Conservation (phyloP, 163 green algal species). For the Scenedesmus sp. region DNA sequence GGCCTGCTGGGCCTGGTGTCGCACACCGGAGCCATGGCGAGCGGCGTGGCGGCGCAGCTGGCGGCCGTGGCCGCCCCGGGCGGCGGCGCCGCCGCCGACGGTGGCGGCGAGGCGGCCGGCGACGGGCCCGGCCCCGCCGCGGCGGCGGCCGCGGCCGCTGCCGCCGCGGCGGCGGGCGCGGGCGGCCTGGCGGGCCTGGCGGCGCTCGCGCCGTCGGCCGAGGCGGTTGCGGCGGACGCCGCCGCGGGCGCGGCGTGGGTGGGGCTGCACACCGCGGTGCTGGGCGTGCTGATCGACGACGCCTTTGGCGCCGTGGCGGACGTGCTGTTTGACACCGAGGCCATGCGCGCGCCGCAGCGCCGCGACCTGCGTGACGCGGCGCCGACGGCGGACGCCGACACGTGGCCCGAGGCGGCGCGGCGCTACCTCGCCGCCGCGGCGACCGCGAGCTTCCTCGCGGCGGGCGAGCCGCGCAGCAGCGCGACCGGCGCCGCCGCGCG, state of each 20-base stretch:
- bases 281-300: conserved; percentile 30
- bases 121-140: conserved; percentile 17
- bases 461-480: conserved; percentile 23
- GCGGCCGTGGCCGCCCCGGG: not conserved
- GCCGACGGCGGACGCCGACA: conserved; percentile 43
- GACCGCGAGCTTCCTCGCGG: conserved; percentile 45
- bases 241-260: conserved; percentile 14
- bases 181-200: too few relatives aligned
- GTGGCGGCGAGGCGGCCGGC: not conserved
- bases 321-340: conserved; percentile 9
- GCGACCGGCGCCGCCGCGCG: conserved; percentile 29
- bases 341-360: conserved; percentile 24
- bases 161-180: conserved; percentile 16
- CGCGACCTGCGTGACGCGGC: not conserved
- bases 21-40: conserved; percentile 26
- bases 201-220: not conserved
- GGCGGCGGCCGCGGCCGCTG: conserved; percentile 5
- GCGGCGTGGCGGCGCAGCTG: conserved; percentile 14
- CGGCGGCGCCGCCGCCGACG: too few relatives aligned
- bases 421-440: conserved; percentile 55
- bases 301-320: conserved; percentile 8
- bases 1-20: conserved; percentile 15
- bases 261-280: conserved; percentile 20
- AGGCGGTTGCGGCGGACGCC: conserved; percentile 4
- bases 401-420: conserved; percentile 61